A percentile compares a stretch with the other conserved stretches of the same genome.
These are phyloP conservation scores for Citrus sinensis DNA, from an alignment of 345 rosid species.

Conservation along the genomic window DVS_A1.0 CM039162.1:29350501-29351000, in stretches of 20 bases:
- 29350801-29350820: not conserved
- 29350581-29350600: not conserved
- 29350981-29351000: not conserved
- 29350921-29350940: not conserved
- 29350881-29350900: not conserved
- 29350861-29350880: not conserved
- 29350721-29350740: not conserved
- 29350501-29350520: not conserved
- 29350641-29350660: not conserved
- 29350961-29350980: not conserved
- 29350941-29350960: not conserved
- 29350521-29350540: not conserved
- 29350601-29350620: not conserved
- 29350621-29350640: not conserved
- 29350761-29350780: not conserved
- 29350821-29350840: not conserved
- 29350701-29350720: not conserved
- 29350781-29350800: not conserved
- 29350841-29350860: not conserved
- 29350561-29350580: not conserved
- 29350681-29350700: not conserved
- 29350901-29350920: not conserved
- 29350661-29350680: not conserved
- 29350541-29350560: not conserved
- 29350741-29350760: not conserved